A percentile compares a stretch with the other conserved stretches of the same genome.
phyloP scores from a whole-genome alignment of 768 basidiomycete species.

The Piloderma croceum region DNA sequence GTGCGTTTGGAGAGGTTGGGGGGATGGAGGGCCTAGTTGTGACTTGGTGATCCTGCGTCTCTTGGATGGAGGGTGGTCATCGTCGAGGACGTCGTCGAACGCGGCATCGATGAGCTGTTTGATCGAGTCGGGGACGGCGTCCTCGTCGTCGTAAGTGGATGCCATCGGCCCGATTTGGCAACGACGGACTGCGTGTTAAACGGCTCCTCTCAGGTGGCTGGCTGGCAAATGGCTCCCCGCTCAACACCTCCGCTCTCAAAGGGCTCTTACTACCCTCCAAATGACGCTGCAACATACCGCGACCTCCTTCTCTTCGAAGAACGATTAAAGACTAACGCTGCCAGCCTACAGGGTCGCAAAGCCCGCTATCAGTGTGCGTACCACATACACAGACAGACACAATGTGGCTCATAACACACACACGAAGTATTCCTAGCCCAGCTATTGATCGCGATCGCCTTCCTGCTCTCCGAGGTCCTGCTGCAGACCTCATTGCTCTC shows the following conservation, averaged over 20 bases:
- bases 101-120: too few relatives aligned
- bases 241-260: slow-evolving; percentile 23
- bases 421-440: slow-evolving; percentile 68
- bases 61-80: too few relatives aligned
- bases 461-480: slow-evolving; percentile 72
- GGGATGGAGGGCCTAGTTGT: too few relatives aligned
- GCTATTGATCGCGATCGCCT: slow-evolving; percentile 58
- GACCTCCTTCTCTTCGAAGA: slow-evolving; percentile 94
- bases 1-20: slow-evolving; percentile 19
- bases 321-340: slow-evolving; percentile 89
- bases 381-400: slow-evolving; percentile 28
- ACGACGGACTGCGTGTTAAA: too few relatives aligned
- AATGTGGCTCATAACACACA: too few relatives aligned
- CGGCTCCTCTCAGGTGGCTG: too few relatives aligned
- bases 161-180: too few relatives aligned
- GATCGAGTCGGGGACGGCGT: too few relatives aligned
- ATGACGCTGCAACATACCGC: slow-evolving; percentile 74
- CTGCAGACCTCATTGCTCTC: slow-evolving; percentile 61
- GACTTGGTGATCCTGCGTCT: too few relatives aligned
- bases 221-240: slow-evolving; percentile 29
- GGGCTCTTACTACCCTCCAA: slow-evolving; percentile 51
- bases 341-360: slow-evolving; percentile 73
- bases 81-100: too few relatives aligned
- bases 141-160: too few relatives aligned
- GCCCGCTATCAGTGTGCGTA: slow-evolving; percentile 74